Percentiles rank a stretch among this genome's conserved stretches.
Evolutionary conservation across 2,329 filamentous ascomycete genomes (phyloP).

Genomic region (Fusarium sp.): DNA sequence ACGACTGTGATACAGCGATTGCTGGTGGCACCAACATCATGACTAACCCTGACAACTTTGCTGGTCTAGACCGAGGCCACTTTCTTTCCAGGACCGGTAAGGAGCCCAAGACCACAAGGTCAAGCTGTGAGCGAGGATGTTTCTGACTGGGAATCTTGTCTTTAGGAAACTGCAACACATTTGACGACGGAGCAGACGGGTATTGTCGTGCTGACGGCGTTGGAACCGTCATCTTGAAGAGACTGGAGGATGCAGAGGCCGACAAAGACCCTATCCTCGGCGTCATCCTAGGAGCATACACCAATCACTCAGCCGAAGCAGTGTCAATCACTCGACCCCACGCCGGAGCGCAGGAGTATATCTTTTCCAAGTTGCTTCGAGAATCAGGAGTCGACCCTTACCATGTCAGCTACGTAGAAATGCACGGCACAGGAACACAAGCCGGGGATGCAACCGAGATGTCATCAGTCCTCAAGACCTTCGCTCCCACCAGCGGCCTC

Average conservation of each 20-base stretch:
- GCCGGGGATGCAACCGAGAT: slow-evolving; percentile 87
- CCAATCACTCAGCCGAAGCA: slow-evolving; percentile 39
- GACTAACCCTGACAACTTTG: slow-evolving; percentile 73
- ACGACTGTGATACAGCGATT: slow-evolving; percentile 83
- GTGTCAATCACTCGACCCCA: slow-evolving; percentile 63
- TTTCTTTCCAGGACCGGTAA: slow-evolving; percentile 64
- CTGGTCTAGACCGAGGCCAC: slow-evolving; percentile 70
- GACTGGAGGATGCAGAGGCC: slow-evolving; percentile 52
- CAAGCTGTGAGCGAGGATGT: no score
- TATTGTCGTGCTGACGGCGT: slow-evolving; percentile 85
- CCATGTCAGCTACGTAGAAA: slow-evolving; percentile 85
- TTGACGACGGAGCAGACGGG: slow-evolving; percentile 82
- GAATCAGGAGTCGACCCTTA: slow-evolving; percentile 79
- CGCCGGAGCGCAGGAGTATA: slow-evolving; percentile 68
- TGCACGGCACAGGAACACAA: slow-evolving; percentile 91
- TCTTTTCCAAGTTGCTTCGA: slow-evolving; percentile 75
- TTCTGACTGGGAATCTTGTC: no score
- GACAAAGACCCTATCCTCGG: slow-evolving; percentile 41
- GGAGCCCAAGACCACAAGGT: no score
- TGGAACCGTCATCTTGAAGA: slow-evolving; percentile 79
- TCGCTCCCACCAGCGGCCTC: slow-evolving; percentile 56
- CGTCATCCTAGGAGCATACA: slow-evolving; percentile 37
- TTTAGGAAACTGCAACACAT: slow-evolving; percentile 60
- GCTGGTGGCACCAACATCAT: slow-evolving; percentile 78
- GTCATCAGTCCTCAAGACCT: slow-evolving; percentile 74